A percentile compares a stretch with the other conserved stretches of the same genome.
These are phyloP conservation scores for Calendula officinalis DNA, from an alignment of 129 eudicot species.

Conservation along the genomic window DNA sequence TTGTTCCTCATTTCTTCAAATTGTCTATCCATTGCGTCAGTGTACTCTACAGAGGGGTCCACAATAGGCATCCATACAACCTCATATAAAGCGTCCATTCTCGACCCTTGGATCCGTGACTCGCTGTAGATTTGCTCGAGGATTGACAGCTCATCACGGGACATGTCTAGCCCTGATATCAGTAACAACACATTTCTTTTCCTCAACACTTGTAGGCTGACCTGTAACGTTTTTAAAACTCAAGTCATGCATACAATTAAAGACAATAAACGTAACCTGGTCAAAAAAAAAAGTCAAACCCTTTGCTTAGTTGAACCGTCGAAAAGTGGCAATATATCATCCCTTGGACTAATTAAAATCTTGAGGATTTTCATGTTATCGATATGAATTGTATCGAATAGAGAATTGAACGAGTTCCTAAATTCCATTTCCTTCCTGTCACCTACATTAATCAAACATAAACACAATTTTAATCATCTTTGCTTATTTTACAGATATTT, in stretches of 20 bases:
- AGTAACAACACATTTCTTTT: slow-evolving; percentile 61
- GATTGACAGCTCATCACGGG: slow-evolving; percentile 49
- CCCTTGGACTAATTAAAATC: slow-evolving; percentile 48
- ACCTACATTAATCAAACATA: slow-evolving; percentile 43
- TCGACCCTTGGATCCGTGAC: slow-evolving; percentile 42
- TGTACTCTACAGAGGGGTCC: slow-evolving; percentile 45
- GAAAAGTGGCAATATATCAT: slow-evolving; percentile 54
- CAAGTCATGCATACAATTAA: background rate
- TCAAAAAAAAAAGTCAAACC: slow-evolving; percentile 29
- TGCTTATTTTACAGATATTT: background rate
- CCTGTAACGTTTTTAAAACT: slow-evolving; percentile 27
- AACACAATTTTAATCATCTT: slow-evolving; percentile 1
- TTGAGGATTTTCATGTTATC: slow-evolving; percentile 79
- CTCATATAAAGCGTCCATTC: slow-evolving; percentile 46
- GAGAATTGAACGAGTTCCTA: slow-evolving; percentile 34
- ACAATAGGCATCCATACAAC: slow-evolving; percentile 65
- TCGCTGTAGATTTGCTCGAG: slow-evolving; percentile 59
- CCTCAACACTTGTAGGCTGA: slow-evolving; percentile 57
- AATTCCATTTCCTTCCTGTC: slow-evolving; percentile 52
- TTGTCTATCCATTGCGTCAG: slow-evolving; percentile 34
- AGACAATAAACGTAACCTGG: slow-evolving; percentile 5
- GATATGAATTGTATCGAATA: slow-evolving; percentile 55
- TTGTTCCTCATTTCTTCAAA: slow-evolving; percentile 40
- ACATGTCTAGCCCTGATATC: slow-evolving; percentile 65
- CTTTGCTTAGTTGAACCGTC: slow-evolving; percentile 52